Evolutionary conservation across 306 rosid genomes (phyloP).

Genomic region (Mimosa pudica): DNA sequence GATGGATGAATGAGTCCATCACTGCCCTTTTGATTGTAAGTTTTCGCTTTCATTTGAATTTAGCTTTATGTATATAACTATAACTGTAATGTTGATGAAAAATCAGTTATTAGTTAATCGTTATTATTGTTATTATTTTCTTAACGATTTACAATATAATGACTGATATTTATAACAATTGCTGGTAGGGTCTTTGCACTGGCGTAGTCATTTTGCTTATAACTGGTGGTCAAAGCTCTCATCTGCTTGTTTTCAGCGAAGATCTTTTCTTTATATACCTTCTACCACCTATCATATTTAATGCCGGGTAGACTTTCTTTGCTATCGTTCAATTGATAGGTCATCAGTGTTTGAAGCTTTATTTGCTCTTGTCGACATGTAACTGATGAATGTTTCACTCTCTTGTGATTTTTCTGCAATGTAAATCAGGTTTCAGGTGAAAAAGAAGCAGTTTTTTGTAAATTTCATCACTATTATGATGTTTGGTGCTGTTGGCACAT

Average conservation of each 20-base stretch:
- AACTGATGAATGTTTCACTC: neutral
- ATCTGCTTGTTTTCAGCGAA: slow-evolving; percentile 88
- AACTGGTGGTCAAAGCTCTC: slow-evolving; percentile 89
- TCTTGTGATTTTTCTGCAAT: neutral
- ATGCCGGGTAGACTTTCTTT: slow-evolving; percentile 74
- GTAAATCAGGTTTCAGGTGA: slow-evolving; percentile 87
- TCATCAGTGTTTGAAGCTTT: neutral
- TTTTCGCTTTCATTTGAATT: slow-evolving; percentile 11
- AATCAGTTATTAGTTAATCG: neutral
- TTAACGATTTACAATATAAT: neutral
- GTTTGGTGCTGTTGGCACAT: slow-evolving; percentile 95
- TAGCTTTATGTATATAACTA: neutral
- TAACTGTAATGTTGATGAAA: neutral
- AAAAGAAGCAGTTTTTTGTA: slow-evolving; percentile 93
- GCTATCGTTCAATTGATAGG: neutral
- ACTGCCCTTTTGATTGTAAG: slow-evolving; percentile 93
- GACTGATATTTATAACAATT: neutral
- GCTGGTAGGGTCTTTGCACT: slow-evolving; percentile 72
- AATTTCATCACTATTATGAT: slow-evolving; percentile 80
- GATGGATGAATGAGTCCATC: slow-evolving; percentile 92
- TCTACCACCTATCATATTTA: slow-evolving; percentile 95
- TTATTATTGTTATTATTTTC: neutral
- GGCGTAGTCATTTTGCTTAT: slow-evolving; percentile 76
- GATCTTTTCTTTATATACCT: slow-evolving; percentile 95
- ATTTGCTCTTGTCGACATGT: neutral